phyloP scores from a whole-genome alignment of 805 yeast genomes.

The Kluyveromyces wickerhamii region DNA sequence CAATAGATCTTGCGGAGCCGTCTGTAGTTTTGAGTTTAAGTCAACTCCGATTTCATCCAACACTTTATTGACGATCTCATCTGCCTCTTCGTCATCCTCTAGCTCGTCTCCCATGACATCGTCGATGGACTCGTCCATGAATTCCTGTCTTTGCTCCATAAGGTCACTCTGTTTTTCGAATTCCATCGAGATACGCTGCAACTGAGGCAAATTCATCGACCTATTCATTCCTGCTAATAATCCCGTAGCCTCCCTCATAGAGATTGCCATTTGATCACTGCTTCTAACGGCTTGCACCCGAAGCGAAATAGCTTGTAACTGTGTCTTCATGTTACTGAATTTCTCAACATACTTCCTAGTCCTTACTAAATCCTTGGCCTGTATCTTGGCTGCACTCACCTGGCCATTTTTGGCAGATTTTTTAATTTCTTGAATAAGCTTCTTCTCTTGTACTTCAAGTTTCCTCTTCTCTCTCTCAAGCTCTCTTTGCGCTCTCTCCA shows the following conservation, averaged over 20 bases:
- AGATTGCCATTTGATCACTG: constrained; percentile 89
- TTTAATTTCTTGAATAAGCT: constrained; percentile 75
- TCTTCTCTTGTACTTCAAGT: constrained; percentile 87
- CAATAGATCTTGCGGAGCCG: constrained; percentile 35
- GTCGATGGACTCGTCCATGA: constrained; percentile 97
- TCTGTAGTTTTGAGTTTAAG: constrained; percentile 42
- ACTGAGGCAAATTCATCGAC: constrained; percentile 83
- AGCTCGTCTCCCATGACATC: constrained; percentile 92
- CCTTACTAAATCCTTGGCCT: constrained; percentile 90
- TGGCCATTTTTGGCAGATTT: constrained; percentile 89
- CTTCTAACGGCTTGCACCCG: constrained; percentile 87
- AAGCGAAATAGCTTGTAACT: constrained; percentile 86
- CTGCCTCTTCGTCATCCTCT: constrained; percentile 82
- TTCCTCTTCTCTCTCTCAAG: constrained; percentile 80
- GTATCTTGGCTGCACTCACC: constrained; percentile 81
- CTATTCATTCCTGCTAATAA: constrained; percentile 81
- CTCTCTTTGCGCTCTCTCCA: constrained; percentile 92
- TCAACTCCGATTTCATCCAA: constrained; percentile 95
- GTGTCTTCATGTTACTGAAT: constrained; percentile 90
- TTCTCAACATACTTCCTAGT: constrained; percentile 76
- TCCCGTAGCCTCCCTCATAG: constrained; percentile 90
- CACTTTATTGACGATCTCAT: constrained; percentile 84
- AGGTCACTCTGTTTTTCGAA: constrained; percentile 90
- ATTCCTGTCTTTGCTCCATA: constrained; percentile 98
- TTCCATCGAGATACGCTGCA: constrained; percentile 87